Conservation (phyloP, 257 asterid genomes). For the Plantago elongata region DNA sequence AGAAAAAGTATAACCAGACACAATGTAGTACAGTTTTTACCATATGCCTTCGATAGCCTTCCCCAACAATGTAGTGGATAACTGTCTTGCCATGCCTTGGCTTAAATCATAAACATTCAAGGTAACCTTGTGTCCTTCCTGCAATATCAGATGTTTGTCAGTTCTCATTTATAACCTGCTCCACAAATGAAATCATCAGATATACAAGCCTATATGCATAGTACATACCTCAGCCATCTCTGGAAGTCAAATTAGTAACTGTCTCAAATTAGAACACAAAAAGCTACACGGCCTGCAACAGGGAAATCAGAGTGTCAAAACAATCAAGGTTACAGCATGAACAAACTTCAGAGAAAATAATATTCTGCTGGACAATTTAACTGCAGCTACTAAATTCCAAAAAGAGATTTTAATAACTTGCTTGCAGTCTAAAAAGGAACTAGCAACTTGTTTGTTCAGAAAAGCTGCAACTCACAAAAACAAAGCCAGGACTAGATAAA, state of each 20-base stretch:
- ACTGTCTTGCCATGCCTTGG: conserved; percentile 89
- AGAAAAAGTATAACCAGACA: neutral
- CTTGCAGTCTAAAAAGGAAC: no score
- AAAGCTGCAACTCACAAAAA: no score
- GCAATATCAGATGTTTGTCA: conserved; percentile 22
- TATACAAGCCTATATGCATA: neutral
- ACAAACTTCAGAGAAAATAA: no score
- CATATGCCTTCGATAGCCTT: conserved; percentile 92
- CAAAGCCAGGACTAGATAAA: no score
- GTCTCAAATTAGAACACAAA: conserved; percentile 9
- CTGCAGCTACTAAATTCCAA: no score
- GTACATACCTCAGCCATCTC: conserved; percentile 54
- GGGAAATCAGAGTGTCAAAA: neutral
- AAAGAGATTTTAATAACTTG: no score
- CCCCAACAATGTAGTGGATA: conserved; percentile 77
- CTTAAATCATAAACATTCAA: conserved; percentile 90
- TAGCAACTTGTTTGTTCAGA: no score
- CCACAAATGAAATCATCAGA: neutral
- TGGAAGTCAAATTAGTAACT: conserved; percentile 15
- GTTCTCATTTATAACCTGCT: neutral
- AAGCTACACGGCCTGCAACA: conserved; percentile 21
- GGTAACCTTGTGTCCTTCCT: conserved; percentile 79
- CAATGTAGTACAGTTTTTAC: conserved; percentile 32
- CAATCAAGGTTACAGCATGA: no score
- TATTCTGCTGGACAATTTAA: no score